Percentiles rank a stretch among this genome's conserved stretches.
These are phyloP conservation scores for Phytophthora meadii DNA, from an alignment of 352 stramenopile genomes.

Conservation along the genomic window DNA sequence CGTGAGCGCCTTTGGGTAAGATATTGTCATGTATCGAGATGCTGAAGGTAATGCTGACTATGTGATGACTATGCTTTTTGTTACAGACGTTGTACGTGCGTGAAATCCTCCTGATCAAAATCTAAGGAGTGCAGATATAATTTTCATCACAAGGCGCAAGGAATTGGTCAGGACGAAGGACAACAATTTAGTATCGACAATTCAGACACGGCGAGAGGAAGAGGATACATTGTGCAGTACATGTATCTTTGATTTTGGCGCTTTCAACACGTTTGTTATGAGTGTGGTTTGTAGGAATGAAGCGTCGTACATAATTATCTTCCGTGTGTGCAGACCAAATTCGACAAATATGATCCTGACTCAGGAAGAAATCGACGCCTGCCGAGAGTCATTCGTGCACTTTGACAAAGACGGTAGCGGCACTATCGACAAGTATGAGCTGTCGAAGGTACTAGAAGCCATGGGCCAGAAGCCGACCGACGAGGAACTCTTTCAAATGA, in stretches of 20 bases:
- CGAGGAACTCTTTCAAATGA: constrained; percentile 98
- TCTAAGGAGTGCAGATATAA: constrained; percentile 20
- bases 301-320: constrained; percentile 13
- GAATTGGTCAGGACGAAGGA: constrained; percentile 3
- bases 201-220: constrained; percentile 1
- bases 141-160: constrained; percentile 14
- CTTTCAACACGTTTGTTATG: constrained; percentile 17
- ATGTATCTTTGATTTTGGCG: constrained; percentile 9
- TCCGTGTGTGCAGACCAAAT: neutral
- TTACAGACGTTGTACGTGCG: constrained; percentile 53
- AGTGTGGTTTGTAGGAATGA: constrained; percentile 19
- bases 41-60: constrained; percentile 23
- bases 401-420: constrained; percentile 97
- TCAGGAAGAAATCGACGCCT: constrained; percentile 97
- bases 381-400: constrained; percentile 95
- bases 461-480: constrained; percentile 98
- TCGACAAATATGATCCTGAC: constrained; percentile 86
- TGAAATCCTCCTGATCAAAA: constrained; percentile 60
- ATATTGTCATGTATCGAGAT: constrained; percentile 13
- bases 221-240: neutral
- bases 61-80: constrained; percentile 16
- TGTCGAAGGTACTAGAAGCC: constrained; percentile 95
- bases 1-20: constrained; percentile 83
- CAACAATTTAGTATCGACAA: constrained; percentile 30
- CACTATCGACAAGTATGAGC: constrained; percentile 96